Evolutionary conservation across 2,329 filamentous ascomycete genomes (phyloP), one percentile per base, ranked within the genome.

Genomic region (Celoporthe dispersa): DNA sequence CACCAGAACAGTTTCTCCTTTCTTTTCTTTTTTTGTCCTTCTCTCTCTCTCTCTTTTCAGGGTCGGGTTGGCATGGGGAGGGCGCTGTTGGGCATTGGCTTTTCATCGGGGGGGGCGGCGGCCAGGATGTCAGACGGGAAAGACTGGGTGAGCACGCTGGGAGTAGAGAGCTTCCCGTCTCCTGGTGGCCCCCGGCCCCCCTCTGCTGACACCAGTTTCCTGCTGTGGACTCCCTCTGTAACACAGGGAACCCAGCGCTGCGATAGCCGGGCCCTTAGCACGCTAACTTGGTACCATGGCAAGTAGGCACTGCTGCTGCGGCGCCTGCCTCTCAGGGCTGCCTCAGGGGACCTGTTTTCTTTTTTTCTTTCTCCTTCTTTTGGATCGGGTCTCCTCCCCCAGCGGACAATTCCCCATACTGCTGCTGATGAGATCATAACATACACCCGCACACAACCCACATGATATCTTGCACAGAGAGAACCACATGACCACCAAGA

Each of bases 61-160:
- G 39, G 37, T 28, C 41, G 28, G n/a, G 14, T 9, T 19, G 14
- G 12, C 39, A n/a, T 28, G 39, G 28, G 39, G 39, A 48, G n/a
- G 60, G 37, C 39, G 61, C 28, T 28, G 39, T 48, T 33, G 39
- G 61, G 61, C 35, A 63, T 25, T 28, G 53, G 11, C 4, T 44
- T n/a, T n/a, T n/a, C n/a, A n/a, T n/a, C 19, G 39, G 22, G 60
- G 37, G 35, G n/a, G n/a, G n/a, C n/a, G n/a, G 35, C 39, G 61
- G n/a, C 41, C 28, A 28, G 41, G 33, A 19, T 64, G 61, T 64
- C 61, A 64, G 25, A 51, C 61, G 61, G 61, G 61, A 31, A 48
- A 44, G 9, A 48, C 61, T 64, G 61, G 51, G 61, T 35, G 61
- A 28, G 48, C 51, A 55, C 51, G 3, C 51, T 28, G 25, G 48